Percentiles rank a stretch among this genome's conserved stretches.
phyloP scores from a whole-genome alignment of 2,329 filamentous ascomycete species.

The Neofusicoccum umdonicola region DNA sequence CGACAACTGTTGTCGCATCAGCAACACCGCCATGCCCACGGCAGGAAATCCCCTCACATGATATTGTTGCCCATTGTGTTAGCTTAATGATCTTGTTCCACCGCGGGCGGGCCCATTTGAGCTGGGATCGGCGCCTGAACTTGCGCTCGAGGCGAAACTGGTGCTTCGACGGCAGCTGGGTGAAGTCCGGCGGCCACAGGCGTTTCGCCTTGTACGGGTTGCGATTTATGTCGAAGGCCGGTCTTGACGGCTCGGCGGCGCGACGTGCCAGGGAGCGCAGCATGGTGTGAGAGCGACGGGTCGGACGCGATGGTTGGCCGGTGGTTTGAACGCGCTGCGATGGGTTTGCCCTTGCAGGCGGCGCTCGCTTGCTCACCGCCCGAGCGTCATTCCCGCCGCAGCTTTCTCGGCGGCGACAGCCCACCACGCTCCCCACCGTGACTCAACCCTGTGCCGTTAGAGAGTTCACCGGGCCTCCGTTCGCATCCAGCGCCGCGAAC shows the following conservation, averaged over 20 bases:
- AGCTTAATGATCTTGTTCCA: constrained; percentile 67
- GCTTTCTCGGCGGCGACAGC: constrained; percentile 6
- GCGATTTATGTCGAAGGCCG: constrained; percentile 44
- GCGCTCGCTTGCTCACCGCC: constrained; percentile 17
- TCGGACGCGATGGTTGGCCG: not conserved
- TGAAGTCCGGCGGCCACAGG: constrained; percentile 76
- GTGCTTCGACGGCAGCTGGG: constrained; percentile 65
- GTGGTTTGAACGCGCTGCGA: not conserved
- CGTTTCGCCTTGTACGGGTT: constrained; percentile 67
- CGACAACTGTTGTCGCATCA: constrained; percentile 45
- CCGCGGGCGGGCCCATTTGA: constrained; percentile 60
- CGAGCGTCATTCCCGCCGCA: constrained; percentile 9
- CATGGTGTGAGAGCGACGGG: constrained; percentile 34
- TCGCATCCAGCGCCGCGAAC: constrained; percentile 27
- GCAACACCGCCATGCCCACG: constrained; percentile 25
- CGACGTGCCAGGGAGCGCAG: constrained; percentile 48
- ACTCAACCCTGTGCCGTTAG: constrained; percentile 17
- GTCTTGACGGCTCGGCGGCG: constrained; percentile 28
- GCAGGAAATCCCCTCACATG: constrained; percentile 45
- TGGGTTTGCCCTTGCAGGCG: not conserved
- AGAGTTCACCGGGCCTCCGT: constrained; percentile 23
- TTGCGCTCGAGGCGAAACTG: constrained; percentile 77
- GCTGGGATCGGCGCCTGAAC: constrained; percentile 67
- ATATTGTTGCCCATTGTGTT: constrained; percentile 60
- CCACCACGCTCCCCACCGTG: constrained; percentile 12